Percentiles rank a stretch among this genome's conserved stretches.
Conservation (phyloP, 805 yeast genomes). For the Saccharomycopsis sp. region DNA sequence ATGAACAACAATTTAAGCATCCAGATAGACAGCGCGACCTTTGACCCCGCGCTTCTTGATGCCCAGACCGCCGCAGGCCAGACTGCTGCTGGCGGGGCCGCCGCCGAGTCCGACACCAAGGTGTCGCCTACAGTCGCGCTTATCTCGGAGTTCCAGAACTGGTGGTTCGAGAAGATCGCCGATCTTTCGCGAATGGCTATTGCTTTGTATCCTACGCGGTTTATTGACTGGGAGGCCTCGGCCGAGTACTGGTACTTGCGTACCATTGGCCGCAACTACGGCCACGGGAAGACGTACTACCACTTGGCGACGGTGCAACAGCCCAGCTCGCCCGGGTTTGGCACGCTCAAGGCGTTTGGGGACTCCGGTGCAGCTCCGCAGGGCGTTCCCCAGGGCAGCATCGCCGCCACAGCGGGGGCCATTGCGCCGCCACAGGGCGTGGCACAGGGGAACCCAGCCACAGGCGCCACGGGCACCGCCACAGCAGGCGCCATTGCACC, state of each 20-base stretch:
- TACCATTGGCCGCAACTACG: conserved; percentile 67
- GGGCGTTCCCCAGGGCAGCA: conserved; percentile 1
- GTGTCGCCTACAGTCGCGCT: conserved; percentile 50
- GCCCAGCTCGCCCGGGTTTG: conserved; percentile 13
- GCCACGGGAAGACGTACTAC: conserved; percentile 80
- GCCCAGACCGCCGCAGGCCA: neutral
- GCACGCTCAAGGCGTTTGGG: neutral
- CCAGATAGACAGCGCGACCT: conserved; percentile 63
- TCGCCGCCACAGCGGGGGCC: neutral
- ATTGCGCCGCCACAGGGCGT: neutral
- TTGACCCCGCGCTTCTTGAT: conserved; percentile 49
- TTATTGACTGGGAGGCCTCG: conserved; percentile 78
- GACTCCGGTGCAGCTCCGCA: neutral
- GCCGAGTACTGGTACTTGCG: conserved; percentile 79
- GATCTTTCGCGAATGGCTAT: conserved; percentile 85
- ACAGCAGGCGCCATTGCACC: neutral
- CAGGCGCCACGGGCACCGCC: conserved; percentile 2
- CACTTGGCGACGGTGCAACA: conserved; percentile 86
- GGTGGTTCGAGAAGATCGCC: conserved; percentile 81
- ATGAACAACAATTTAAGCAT: conserved; percentile 47
- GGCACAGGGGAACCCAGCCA: neutral
- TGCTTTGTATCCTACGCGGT: conserved; percentile 71
- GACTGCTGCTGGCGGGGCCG: neutral
- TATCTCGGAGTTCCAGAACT: conserved; percentile 33
- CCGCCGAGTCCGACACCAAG: neutral